Base-by-base conservation (phyloP, 768 basidiomycete species). In the Boletellus emodensis region DNA sequence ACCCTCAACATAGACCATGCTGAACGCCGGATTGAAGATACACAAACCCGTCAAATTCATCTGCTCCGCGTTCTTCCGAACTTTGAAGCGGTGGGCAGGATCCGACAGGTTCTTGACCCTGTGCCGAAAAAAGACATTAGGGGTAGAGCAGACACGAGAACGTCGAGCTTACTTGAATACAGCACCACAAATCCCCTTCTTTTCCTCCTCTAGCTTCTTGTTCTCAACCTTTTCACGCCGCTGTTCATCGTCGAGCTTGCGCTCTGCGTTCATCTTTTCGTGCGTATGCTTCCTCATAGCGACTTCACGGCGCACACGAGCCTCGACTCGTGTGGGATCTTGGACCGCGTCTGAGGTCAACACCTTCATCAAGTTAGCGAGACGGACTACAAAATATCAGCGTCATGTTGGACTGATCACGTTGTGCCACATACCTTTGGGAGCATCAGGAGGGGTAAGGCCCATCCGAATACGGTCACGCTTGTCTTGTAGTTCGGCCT, bases 301-400 rank as follows among this genome's bases (percentile, higher is more conserved):
- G 26, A 98, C 95, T 67, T 99, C 96, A 32, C 90, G 78, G 40
- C 93, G 78, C 13, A 99, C 94, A 30, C 91, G 87, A 6, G 95
- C 95, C 67, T 99, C 96, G 3, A 99, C 92, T 44, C 94, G 85
- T 2, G 96, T 99, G 0, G 96, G 96, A 65, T 98, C 96, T 79
- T 93, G 90, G 22, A 99, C 86, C 0, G 94, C 95, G 61, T 97
- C 94, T 9, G 90, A 90, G 0, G 96, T 97, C 24, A 99, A 75
- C 14, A 99, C 96, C 63, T 92, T 93, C 94, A 98, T 98, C 65
- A 98, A 70, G 69, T 99, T 99, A 37, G 90, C 82, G 53, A 99
- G 75, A 26, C 93, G 91, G 50, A 99, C 95, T 94, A 53, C 9
- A 51, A 40, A 17, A 30, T 3, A 12, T 41, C 17, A 53, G 35